Base-by-base conservation (phyloP, 2,329 filamentous ascomycete genomes). In the Hymenoscyphus infarciens region DNA sequence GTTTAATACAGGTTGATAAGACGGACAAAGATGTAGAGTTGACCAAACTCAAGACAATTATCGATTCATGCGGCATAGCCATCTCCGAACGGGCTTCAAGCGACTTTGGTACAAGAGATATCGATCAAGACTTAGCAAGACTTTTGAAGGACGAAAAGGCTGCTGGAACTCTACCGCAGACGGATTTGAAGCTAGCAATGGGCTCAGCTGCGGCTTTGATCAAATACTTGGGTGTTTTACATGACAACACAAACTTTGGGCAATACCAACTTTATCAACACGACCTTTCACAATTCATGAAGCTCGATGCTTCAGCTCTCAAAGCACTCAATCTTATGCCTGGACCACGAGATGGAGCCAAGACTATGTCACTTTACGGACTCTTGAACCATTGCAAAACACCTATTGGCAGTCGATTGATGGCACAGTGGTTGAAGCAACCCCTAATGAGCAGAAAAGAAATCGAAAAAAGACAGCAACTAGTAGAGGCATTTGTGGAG, bases 211-310 rank as follows among this genome's bases (percentile, higher is more conserved):
- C 95, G 5, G 91, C 94, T 7, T 79, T 99, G 69, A 97, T 99
- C 79, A 96, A 94, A 75, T 99, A 99, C 70, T 84, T 99, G 2
- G 89, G 90, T 39, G 88, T 96, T 39, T 84, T 99, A 77, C 91
- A 95, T 33, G 95, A 99, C 74, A 81, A 91, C 1, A 92, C 91
- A 61, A 99, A 99, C 76, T 98, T 97, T 75, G 95, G 96, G 2
- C 94, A 99, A 74, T 99, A 96, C 73, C 91, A 94, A 75, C 84
- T 99, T 16, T 99, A 98, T 73, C 95, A 99, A 76, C 95, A 99
- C 76, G 95, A 99, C 73, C 79, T 99, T 54, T 89, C 93, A 1
- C 93, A 99, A 72, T 99, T 92, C 75, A 99, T 99, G 95, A 99
- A 97, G 77, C 82, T 99, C 4, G 95, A 99, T 76, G 92, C 96